Evolutionary conservation across 2,329 filamentous ascomycete species (phyloP), one percentile per base, ranked within the genome.

Genomic region (Fusarium sp.): DNA sequence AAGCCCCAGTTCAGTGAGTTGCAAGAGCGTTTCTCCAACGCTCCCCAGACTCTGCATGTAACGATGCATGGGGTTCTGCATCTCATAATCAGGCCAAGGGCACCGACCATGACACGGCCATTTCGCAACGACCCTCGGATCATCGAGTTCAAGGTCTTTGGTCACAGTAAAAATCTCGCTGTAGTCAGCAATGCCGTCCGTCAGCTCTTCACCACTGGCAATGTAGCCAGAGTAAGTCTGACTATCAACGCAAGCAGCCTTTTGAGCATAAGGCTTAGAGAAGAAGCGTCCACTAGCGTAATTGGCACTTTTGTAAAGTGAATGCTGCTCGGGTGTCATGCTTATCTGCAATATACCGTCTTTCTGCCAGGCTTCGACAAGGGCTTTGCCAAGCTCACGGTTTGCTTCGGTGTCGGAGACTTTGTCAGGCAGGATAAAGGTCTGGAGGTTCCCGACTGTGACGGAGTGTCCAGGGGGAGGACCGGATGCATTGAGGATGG

Each of bases 161-260:
- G 84, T 87, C 24, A 87, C 84, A 4, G 86, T 88, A 68, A 87
- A 88, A 38, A 88, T 87, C 75, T 88, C 86, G 2, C 84, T 86
- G 72, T 87, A 87, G 73, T 88, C 86, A 22, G 85, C 85, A 33
- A 88, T 81, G 41, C 85, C 85, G 61, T 85, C 81, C 6, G 85
- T 86, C 7, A 86, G 81, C 75, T 86, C 85, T 71, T 87, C 86
- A 0, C 86, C 86, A 0, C 84, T 86, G 31, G 85, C 86, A 54
- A 87, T 83, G 72, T 87, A 87, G 6, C 86, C 86, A 1, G 85
- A 76, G 54, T 86, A 87, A 70, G 84, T 87, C 68, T 82, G 80
- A 20, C 79, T 79, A 70, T 88, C 84, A 12, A 87, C 79, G 47
- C 85, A 86, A 3, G 80, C 78, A 6, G 80, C 80, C 66, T 88